These are phyloP conservation scores for Solanum pinnatisectum DNA, from an alignment of 257 asterid species.

Conservation along the genomic window DNA sequence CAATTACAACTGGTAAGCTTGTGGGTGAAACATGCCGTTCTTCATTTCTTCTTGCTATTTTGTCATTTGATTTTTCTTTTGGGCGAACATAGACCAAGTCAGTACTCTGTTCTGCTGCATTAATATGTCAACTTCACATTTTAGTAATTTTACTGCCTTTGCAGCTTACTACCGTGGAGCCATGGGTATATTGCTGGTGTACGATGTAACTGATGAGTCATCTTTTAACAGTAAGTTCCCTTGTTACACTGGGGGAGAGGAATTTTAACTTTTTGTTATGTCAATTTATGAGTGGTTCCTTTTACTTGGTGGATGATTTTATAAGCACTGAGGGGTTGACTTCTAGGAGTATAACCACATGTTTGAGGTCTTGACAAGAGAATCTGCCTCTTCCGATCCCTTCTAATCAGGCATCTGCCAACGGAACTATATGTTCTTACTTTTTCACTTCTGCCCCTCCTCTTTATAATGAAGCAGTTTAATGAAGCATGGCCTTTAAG, in stretches of 20 bases:
- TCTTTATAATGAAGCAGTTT: not conserved
- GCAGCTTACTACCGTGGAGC: slow-evolving; percentile 75
- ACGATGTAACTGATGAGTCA: slow-evolving; percentile 61
- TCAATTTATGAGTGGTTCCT: not conserved
- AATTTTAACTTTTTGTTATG: not conserved
- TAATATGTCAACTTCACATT: not conserved
- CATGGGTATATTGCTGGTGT: slow-evolving; percentile 69
- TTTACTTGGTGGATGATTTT: not conserved
- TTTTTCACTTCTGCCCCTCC: not conserved
- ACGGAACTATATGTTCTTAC: not conserved
- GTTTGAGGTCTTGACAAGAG: not conserved
- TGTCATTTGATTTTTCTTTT: not conserved
- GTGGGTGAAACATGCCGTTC: not conserved
- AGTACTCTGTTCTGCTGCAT: not conserved
- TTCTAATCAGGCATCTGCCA: not conserved
- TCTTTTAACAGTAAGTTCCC: slow-evolving; percentile 52
- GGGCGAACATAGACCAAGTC: not conserved
- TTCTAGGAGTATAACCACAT: not conserved
- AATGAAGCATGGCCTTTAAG: not conserved
- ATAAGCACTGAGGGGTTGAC: not conserved
- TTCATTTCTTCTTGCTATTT: not conserved
- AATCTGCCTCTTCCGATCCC: not conserved
- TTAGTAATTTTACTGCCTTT: slow-evolving; percentile 1
- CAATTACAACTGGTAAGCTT: slow-evolving; percentile 52
- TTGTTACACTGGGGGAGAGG: not conserved